Evolutionary conservation across 768 basidiomycete species (phyloP), one percentile per base, ranked within the genome.

Genomic region (Serendipita sp.): DNA sequence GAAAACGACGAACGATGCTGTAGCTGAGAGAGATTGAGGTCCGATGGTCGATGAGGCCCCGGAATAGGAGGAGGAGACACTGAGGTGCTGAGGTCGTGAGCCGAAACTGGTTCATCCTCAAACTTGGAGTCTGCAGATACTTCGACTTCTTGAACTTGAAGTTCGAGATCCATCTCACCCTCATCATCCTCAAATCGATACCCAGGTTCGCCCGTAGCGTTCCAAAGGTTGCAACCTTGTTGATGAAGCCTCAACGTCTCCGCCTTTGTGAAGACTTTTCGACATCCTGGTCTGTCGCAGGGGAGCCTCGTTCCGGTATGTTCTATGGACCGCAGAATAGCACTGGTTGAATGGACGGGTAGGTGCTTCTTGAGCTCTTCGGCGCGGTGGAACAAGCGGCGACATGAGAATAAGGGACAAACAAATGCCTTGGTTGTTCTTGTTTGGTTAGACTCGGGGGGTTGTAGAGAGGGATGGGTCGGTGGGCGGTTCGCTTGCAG

Each of bases 351-450:
- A 48, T 48, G 45, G n/a, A n/a, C 5, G n/a, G 45, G 26, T 31
- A 92, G 73, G 71, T 95, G 92, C 45, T 91, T 75, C 73, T 89
- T 88, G 67, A 94, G 79, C 70, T 95, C 91, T 70, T 95, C 92
- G 81, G 87, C 85, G 11, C 92, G 82, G 78, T 91, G 93, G 81
- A 94, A 95, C 67, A 86, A 74, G 65, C 87, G 77, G 2, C 87
- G 83, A 69, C 92, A 96, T 14, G 88, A 87, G 71, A 81, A 84
- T 1, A 91, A 78, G 20, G 90, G 90, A 72, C 92, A 95, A 56
- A 84, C 80, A 69, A 84, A 93, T 2, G 82, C 83, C 60, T 70
- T 70, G 20, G 28, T 53, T 33, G 42, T 62, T 50, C 42, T 5
- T 17, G 42, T 63, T 16, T 51, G 22, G n/a, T 42, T 43, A 69